Evolutionary conservation across 2,329 filamentous ascomycete species (phyloP), one percentile per base, ranked within the genome.

Genomic region (Cytospora piceicola): DNA sequence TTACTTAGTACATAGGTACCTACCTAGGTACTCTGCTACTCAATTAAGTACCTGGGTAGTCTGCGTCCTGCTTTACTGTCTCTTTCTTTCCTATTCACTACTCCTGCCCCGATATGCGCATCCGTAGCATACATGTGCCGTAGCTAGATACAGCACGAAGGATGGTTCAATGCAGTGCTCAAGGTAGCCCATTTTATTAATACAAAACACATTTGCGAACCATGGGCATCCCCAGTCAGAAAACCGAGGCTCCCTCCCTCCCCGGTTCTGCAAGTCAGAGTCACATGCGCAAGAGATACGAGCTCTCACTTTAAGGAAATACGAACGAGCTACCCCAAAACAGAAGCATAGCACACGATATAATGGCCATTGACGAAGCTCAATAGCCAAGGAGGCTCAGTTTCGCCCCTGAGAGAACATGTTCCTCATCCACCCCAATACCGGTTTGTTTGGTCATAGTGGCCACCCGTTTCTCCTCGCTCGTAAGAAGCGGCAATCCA

Each of bases 401-500:
- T 36, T n/a, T n/a, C n/a, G 39, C 30, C 60, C 6, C 20, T 20
- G 15, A 49, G 29, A 56, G 49, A 12, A 57, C 27, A 51, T 57
- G 39, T 51, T 63, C 15, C n/a, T 49, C 12, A 49, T 9, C 46
- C 46, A 49, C 24, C 46, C 39, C 46, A 36, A 51, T 49, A n/a
- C 27, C 53, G 4, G 11, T 36, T 9, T 42, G 11, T 36, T 9
- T 42, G 53, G 53, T 57, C 29, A 49, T 52, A 46, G 52, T 56
- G 36, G 32, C 53, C 60, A 56, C 60, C 60, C 30, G 52, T 15
- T 9, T 42, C 39, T n/a, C 32, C 11, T 24, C 51, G 27, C 11
- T 24, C 51, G 27, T 29, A 34, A 57, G 20, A 51, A 57, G 60
- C 53, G n/a, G 11, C 27, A 14, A 56, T 49, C 60, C 60, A 42